phyloP scores from a whole-genome alignment of 306 rosid species.

The Morella rubra region DNA sequence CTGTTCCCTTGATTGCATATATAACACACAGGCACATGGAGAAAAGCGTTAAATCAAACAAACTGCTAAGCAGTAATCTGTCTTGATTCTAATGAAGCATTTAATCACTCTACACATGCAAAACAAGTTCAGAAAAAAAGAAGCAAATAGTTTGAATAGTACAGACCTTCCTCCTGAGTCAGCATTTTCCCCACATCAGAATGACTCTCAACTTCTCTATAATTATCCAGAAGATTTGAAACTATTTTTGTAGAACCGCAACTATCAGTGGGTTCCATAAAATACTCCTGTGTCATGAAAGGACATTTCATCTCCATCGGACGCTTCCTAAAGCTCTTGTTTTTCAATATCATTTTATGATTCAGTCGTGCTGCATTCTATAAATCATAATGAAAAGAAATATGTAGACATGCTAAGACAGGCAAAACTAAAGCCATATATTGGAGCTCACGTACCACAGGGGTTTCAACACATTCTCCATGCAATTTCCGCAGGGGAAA shows the following conservation, averaged over 20 bases:
- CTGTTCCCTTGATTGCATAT: constrained; percentile 68
- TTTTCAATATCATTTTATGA: constrained; percentile 90
- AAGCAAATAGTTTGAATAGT: constrained; percentile 13
- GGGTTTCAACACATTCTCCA: background rate
- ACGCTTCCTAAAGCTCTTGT: constrained; percentile 83
- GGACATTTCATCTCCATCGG: constrained; percentile 78
- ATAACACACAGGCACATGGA: constrained; percentile 16
- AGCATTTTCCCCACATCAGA: constrained; percentile 44
- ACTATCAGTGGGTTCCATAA: constrained; percentile 53
- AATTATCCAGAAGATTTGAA: constrained; percentile 34
- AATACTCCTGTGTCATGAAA: constrained; percentile 75
- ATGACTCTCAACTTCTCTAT: constrained; percentile 35
- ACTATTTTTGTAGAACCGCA: constrained; percentile 42
- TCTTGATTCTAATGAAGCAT: background rate
- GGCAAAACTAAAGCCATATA: background rate
- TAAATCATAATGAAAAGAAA: constrained; percentile 28
- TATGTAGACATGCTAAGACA: constrained; percentile 1
- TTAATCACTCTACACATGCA: background rate
- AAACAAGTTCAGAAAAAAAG: background rate
- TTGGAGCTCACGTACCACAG: background rate
- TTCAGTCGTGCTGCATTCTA: constrained; percentile 95
- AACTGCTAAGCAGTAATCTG: background rate
- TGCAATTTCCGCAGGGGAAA: background rate
- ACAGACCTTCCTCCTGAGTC: constrained; percentile 29
- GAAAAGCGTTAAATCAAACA: constrained; percentile 19